phyloP scores from a whole-genome alignment of 1,284 basidiomycete species.

The Leccinum fuscescens region DNA sequence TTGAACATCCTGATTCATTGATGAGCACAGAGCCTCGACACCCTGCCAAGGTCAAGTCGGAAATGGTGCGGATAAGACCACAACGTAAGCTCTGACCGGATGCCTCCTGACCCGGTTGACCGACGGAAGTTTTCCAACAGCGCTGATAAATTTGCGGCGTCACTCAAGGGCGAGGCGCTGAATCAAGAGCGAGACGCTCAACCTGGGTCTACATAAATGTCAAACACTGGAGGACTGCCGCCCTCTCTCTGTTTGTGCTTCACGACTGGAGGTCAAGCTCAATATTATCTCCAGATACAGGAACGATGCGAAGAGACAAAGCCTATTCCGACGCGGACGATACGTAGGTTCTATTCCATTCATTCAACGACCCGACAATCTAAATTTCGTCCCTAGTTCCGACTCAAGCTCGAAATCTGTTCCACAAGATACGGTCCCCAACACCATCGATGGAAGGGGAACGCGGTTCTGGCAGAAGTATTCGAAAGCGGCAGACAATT shows the following conservation, averaged over 20 bases:
- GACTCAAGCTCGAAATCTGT: neutral
- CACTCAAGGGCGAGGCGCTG: neutral
- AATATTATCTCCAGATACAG: neutral
- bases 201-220: neutral
- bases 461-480: conserved; percentile 13
- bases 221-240: neutral
- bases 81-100: neutral
- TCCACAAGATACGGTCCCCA: neutral
- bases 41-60: neutral
- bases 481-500: conserved; percentile 1
- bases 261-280: neutral
- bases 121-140: neutral
- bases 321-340: neutral
- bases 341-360: neutral
- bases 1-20: neutral
- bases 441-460: neutral
- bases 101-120: neutral
- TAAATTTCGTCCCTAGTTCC: neutral
- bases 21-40: neutral
- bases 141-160: neutral
- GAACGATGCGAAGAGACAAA: neutral
- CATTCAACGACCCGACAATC: neutral
- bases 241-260: neutral
- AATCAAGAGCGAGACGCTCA: neutral
- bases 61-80: neutral